These are phyloP conservation scores for Ochromonadaceae sp. DNA, from an alignment of 352 stramenopile species.

Conservation along the genomic window DNA sequence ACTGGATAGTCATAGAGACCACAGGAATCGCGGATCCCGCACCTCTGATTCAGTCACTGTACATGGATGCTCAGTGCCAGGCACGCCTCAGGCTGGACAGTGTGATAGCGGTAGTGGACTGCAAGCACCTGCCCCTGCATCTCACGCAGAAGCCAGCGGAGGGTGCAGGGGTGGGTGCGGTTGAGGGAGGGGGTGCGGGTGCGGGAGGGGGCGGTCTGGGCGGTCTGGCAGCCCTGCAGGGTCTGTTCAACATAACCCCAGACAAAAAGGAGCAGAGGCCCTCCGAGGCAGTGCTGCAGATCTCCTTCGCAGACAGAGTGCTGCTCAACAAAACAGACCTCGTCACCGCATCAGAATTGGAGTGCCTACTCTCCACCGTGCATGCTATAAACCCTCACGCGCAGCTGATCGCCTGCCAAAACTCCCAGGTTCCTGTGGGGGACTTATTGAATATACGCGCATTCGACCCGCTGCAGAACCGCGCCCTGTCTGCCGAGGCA, in stretches of 20 bases:
- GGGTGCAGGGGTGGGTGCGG: constrained; percentile 30
- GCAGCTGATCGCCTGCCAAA: neutral
- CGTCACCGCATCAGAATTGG: constrained; percentile 33
- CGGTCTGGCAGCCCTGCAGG: constrained; percentile 41
- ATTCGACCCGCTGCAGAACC: neutral
- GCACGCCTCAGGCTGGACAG: constrained; percentile 70
- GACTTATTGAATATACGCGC: constrained; percentile 1
- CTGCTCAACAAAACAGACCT: constrained; percentile 92
- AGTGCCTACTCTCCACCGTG: constrained; percentile 19
- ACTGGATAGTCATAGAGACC: constrained; percentile 84
- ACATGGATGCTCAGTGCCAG: constrained; percentile 76
- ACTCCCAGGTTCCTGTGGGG: neutral
- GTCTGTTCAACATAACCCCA: constrained; percentile 2
- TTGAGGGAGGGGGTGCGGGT: constrained; percentile 10
- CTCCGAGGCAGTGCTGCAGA: constrained; percentile 61
- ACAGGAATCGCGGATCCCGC: constrained; percentile 77
- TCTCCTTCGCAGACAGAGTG: constrained; percentile 80
- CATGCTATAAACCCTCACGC: constrained; percentile 27
- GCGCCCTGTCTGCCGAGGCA: neutral
- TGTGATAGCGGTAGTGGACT: constrained; percentile 92
- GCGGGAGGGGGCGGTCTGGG: constrained; percentile 1
- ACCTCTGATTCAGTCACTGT: constrained; percentile 86
- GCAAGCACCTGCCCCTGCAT: constrained; percentile 67
- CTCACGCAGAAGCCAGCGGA: constrained; percentile 29
- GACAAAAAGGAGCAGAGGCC: no score